Evolutionary conservation across 305 asterid genomes (phyloP).

Genomic region (Fraxinus velutina): DNA sequence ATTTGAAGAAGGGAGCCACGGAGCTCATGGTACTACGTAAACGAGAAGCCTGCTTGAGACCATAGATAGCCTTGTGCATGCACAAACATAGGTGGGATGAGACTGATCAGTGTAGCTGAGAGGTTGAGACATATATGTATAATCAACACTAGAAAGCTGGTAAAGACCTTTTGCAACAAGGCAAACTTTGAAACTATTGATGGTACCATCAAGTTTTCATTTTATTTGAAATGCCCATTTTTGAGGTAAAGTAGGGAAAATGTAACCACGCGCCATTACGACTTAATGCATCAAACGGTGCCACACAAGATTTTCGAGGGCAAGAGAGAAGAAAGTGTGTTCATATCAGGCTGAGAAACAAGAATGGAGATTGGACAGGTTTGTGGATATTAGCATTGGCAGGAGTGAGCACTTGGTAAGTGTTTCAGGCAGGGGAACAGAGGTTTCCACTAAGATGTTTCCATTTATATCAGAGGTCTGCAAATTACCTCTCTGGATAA

Average conservation of each 20-base stretch:
- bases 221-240: background rate
- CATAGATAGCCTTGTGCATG: background rate
- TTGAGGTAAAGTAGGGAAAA: background rate
- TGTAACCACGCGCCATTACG: background rate
- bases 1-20: background rate
- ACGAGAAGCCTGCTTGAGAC: background rate
- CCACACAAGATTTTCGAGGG: background rate
- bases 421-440: background rate
- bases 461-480: background rate
- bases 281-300: background rate
- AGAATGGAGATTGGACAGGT: background rate
- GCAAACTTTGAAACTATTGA: background rate
- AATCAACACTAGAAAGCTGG: background rate
- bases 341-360: background rate
- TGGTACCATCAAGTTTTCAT: background rate
- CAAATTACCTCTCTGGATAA: background rate
- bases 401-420: background rate
- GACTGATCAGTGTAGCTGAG: background rate
- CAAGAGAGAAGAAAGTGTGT: background rate
- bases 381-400: background rate
- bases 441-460: background rate
- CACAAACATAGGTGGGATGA: background rate
- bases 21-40: background rate
- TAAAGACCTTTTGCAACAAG: background rate
- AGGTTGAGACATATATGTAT: background rate